These are phyloP conservation scores for Phialophora chinensis DNA, from an alignment of 2,329 filamentous ascomycete species.

Conservation along the genomic window DNA sequence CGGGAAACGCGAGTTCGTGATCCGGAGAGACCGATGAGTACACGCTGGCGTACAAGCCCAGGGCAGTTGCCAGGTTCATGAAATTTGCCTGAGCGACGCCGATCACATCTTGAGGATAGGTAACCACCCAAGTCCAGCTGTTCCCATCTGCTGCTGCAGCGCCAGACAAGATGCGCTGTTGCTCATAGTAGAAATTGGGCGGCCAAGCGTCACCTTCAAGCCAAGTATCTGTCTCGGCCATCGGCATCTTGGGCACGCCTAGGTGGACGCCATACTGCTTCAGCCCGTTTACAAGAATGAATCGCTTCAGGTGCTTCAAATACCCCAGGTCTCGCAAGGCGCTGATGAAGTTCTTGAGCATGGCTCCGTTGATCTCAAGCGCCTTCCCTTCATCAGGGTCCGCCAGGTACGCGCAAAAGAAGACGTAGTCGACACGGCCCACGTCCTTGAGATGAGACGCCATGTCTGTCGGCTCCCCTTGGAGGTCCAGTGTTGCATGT, in stretches of 20 bases:
- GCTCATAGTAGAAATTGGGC: neutral
- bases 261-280: neutral
- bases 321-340: constrained; percentile 54
- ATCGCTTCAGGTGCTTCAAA: constrained; percentile 52
- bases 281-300: constrained; percentile 38
- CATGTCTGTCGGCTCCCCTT: neutral
- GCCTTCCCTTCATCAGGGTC: constrained; percentile 47
- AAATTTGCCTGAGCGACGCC: constrained; percentile 51
- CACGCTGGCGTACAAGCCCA: constrained; percentile 50
- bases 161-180: neutral
- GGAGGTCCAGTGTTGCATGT: neutral
- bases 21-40: neutral
- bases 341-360: constrained; percentile 57
- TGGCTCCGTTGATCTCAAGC: constrained; percentile 48
- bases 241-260: neutral
- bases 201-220: neutral
- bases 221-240: neutral
- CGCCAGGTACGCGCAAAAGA: constrained; percentile 44
- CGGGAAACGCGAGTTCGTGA: constrained; percentile 1
- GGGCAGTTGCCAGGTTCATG: constrained; percentile 51
- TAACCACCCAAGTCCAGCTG: constrained; percentile 33
- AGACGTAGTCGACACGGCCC: neutral
- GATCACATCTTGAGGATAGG: constrained; percentile 55
- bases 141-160: neutral
- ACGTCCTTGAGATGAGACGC: neutral